A percentile compares a stretch with the other conserved stretches of the same genome.
These are phyloP conservation scores for Collybiopsis luxurians DNA, from an alignment of 768 basidiomycete genomes.

Conservation along the genomic window DNA sequence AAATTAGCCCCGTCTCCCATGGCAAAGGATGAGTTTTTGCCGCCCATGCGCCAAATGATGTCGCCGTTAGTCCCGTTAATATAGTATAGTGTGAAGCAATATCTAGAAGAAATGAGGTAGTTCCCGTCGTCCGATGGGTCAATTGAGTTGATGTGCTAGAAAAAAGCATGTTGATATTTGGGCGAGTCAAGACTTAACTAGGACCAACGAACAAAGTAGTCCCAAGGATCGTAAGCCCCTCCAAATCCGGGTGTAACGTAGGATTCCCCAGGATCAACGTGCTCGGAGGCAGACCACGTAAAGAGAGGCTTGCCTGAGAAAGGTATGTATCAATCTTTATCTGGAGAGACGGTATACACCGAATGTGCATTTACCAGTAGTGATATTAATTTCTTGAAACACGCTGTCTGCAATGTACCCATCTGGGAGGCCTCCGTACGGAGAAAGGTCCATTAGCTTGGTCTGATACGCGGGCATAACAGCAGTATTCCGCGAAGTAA, in stretches of 20 bases:
- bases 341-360: neutral
- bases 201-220: constrained; percentile 1
- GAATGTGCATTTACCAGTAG: neutral
- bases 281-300: constrained; percentile 1
- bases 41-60: constrained; percentile 18
- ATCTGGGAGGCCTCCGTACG: neutral
- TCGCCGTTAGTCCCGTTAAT: constrained; percentile 13
- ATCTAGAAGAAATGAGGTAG: constrained; percentile 15
- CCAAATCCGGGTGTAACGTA: neutral
- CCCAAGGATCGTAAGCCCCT: neutral
- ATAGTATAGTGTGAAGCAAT: constrained; percentile 15
- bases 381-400: constrained; percentile 1
- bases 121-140: constrained; percentile 11
- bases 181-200: neutral
- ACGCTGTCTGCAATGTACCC: constrained; percentile 2
- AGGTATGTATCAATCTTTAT: neutral
- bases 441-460: neutral
- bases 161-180: neutral
- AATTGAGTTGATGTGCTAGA: constrained; percentile 8
- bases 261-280: constrained; percentile 2
- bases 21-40: constrained; percentile 14
- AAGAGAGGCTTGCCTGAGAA: neutral
- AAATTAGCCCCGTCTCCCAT: constrained; percentile 10
- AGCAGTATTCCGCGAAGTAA: neutral
- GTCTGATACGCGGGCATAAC: constrained; percentile 1